These are phyloP conservation scores for Nevesoporus exiguus DNA, from an alignment of 768 basidiomycete species.

Conservation along the genomic window DNA sequence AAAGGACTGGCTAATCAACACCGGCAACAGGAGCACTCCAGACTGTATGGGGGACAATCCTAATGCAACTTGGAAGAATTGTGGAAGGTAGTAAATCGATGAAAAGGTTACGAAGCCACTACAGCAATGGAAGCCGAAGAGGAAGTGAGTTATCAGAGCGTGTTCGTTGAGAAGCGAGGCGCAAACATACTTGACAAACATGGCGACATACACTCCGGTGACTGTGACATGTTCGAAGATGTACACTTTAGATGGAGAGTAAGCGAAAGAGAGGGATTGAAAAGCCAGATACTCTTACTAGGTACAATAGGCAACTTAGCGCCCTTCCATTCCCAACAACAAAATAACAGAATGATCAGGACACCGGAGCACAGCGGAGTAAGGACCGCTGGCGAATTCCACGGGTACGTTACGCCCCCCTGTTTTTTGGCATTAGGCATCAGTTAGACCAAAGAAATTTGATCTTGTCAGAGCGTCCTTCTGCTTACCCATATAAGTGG, in stretches of 20 bases:
- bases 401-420: not conserved
- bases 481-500: not conserved
- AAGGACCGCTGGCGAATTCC: not conserved
- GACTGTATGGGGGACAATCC: not conserved
- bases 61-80: not conserved
- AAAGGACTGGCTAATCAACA: not conserved
- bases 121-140: not conserved
- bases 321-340: slow-evolving; percentile 1
- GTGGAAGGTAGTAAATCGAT: not conserved
- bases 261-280: not conserved
- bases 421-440: not conserved
- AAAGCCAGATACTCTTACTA: not conserved
- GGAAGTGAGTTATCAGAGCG: not conserved
- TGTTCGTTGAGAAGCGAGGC: not conserved
- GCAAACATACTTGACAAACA: not conserved
- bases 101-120: not conserved
- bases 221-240: not conserved
- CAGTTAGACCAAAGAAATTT: not conserved
- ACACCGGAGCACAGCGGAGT: not conserved
- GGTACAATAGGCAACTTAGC: not conserved
- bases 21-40: not conserved
- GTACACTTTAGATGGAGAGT: not conserved
- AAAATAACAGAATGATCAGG: not conserved
- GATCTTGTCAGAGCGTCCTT: too few species aligned
- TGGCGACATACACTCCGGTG: not conserved